Conservation (phyloP, 352 stramenopile species). For the Blastocystis sp. region DNA sequence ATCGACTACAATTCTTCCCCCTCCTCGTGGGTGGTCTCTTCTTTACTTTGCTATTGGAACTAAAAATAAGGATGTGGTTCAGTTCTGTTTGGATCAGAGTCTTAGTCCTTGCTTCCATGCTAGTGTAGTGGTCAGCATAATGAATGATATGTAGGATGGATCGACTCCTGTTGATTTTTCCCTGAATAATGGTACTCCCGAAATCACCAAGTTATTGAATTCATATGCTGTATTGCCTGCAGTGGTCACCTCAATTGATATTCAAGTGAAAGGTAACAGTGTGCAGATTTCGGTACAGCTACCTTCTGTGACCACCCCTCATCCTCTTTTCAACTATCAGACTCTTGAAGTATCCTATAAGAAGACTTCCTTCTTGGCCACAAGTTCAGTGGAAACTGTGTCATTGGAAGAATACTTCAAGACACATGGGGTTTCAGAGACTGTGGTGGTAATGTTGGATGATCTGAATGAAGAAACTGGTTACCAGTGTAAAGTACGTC, state of each 20-base stretch:
- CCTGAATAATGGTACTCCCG: neutral
- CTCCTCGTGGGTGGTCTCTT: neutral
- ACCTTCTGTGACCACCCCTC: neutral
- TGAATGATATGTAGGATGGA: neutral
- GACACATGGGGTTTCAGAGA: neutral
- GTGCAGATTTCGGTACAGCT: neutral
- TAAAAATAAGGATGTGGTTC: neutral
- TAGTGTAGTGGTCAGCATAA: neutral
- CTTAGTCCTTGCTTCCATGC: neutral
- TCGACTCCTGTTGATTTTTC: neutral
- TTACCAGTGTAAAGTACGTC: slow-evolving; percentile 1
- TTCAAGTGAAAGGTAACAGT: neutral
- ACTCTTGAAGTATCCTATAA: neutral
- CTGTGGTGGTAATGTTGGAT: neutral
- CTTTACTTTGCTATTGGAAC: neutral
- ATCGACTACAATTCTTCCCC: neutral
- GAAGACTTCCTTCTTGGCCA: neutral
- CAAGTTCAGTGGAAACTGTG: neutral
- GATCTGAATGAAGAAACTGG: neutral
- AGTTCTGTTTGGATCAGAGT: slow-evolving; percentile 24
- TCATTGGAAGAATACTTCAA: neutral
- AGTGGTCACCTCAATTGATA: neutral
- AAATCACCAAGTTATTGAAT: neutral
- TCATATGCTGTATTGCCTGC: neutral
- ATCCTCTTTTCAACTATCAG: neutral